These are phyloP conservation scores for Pilaira anomala DNA, from an alignment of 192 early-diverging fungal species.

Conservation along the genomic window DNA sequence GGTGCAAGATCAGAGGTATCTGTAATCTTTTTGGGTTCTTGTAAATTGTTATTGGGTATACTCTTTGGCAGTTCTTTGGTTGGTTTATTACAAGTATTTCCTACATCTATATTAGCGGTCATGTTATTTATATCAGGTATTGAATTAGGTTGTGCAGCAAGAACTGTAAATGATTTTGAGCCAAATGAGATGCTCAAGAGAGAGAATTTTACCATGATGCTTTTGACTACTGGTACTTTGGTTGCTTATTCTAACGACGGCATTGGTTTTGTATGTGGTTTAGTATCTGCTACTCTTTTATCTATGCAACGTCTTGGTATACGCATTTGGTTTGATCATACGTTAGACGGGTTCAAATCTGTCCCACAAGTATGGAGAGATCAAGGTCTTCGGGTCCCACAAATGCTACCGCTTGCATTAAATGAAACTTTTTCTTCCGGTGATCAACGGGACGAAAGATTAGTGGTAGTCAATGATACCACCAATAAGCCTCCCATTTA, in stretches of 20 bases:
- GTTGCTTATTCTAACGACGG: slow-evolving; percentile 82
- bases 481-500: no score
- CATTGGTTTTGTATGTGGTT: slow-evolving; percentile 72
- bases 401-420: neutral
- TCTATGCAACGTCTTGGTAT: slow-evolving; percentile 29
- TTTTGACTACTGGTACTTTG: slow-evolving; percentile 65
- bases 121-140: slow-evolving; percentile 84
- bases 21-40: slow-evolving; percentile 69
- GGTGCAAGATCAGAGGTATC: slow-evolving; percentile 82
- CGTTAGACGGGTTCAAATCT: neutral
- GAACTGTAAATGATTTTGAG: slow-evolving; percentile 48
- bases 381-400: neutral
- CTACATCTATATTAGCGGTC: slow-evolving; percentile 76
- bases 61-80: slow-evolving; percentile 80
- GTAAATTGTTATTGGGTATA: slow-evolving; percentile 79
- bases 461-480: no score
- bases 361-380: slow-evolving; percentile 19
- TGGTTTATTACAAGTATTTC: slow-evolving; percentile 68
- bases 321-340: slow-evolving; percentile 8
- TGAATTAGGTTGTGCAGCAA: slow-evolving; percentile 52
- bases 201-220: slow-evolving; percentile 66
- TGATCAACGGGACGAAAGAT: neutral
- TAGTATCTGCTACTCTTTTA: slow-evolving; percentile 37
- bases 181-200: slow-evolving; percentile 35
- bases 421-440: neutral